Evolutionary conservation across 495 filamentous ascomycete genomes (phyloP).

Genomic region (Copromyces sp.): DNA sequence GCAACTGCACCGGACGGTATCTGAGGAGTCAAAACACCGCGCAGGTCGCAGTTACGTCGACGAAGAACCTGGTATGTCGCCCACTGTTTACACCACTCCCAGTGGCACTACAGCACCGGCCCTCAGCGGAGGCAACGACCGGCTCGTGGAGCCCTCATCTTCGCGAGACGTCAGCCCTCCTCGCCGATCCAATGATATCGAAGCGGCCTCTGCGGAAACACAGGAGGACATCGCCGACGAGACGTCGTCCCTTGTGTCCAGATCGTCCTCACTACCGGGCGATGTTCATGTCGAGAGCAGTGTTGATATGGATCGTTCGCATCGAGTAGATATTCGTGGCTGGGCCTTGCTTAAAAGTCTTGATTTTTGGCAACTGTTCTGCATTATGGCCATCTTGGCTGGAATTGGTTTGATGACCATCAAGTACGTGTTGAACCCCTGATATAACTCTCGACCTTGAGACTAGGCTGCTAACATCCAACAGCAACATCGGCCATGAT

Average conservation of each 20-base stretch:
- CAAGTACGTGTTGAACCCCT: slow-evolving; percentile 53
- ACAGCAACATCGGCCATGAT: slow-evolving; percentile 90
- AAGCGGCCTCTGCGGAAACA: slow-evolving; percentile 7
- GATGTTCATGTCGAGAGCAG: slow-evolving; percentile 41
- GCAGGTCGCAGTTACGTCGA: slow-evolving; percentile 25
- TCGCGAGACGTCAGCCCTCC: slow-evolving; percentile 3
- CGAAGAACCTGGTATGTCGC: slow-evolving; percentile 10
- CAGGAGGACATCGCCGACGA: slow-evolving; percentile 49
- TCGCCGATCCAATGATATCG: not conserved
- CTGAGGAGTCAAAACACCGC: not conserved
- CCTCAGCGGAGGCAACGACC: slow-evolving; percentile 5
- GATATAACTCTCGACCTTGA: not conserved
- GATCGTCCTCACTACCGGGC: slow-evolving; percentile 37
- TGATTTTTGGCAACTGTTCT: slow-evolving; percentile 87
- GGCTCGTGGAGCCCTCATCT: slow-evolving; percentile 3
- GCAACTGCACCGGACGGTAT: slow-evolving; percentile 33
- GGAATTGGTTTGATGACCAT: slow-evolving; percentile 98
- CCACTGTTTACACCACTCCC: not conserved
- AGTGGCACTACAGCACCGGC: not conserved
- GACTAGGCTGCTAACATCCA: slow-evolving; percentile 25
- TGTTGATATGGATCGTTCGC: slow-evolving; percentile 47
- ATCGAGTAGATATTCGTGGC: slow-evolving; percentile 84
- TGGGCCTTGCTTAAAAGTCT: slow-evolving; percentile 59
- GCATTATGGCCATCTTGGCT: slow-evolving; percentile 76
- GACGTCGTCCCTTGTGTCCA: slow-evolving; percentile 74